Evolutionary conservation across 441 rosid species (phyloP).

Genomic region (Adansonia madagascariensis): DNA sequence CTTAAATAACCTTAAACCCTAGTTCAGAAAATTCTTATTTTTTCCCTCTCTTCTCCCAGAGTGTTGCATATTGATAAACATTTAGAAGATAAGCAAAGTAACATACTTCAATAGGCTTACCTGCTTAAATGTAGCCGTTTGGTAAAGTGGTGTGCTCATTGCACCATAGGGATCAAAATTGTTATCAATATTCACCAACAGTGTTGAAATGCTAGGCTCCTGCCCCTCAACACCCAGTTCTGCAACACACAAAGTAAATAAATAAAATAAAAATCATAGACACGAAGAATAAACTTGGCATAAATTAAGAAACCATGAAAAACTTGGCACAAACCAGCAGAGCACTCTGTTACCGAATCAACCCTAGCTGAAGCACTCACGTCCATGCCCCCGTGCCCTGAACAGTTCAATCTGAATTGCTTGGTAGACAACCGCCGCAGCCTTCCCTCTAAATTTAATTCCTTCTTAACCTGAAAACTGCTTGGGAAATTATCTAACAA

Average conservation of each 20-base stretch:
- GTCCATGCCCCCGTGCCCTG: slow-evolving; percentile 48
- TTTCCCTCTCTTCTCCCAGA: neutral
- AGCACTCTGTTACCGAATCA: slow-evolving; percentile 38
- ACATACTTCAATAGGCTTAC: slow-evolving; percentile 34
- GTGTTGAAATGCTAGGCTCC: slow-evolving; percentile 72
- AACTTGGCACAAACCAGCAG: slow-evolving; percentile 45
- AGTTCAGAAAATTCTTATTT: neutral
- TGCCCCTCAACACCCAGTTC: slow-evolving; percentile 53
- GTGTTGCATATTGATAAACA: neutral
- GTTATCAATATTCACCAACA: slow-evolving; percentile 67
- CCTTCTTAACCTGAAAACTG: slow-evolving; percentile 38
- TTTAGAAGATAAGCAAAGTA: neutral
- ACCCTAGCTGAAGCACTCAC: slow-evolving; percentile 44
- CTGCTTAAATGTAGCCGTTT: slow-evolving; percentile 94
- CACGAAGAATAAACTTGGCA: neutral
- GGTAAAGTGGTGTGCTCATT: slow-evolving; percentile 87
- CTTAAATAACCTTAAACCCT: neutral
- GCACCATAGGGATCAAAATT: slow-evolving; percentile 83
- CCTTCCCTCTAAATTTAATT: slow-evolving; percentile 36
- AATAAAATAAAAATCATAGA: slow-evolving; percentile 6
- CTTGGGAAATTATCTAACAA: slow-evolving; percentile 28
- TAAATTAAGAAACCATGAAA: neutral
- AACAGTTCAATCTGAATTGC: slow-evolving; percentile 46
- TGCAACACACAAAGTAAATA: slow-evolving; percentile 26
- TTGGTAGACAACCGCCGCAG: slow-evolving; percentile 33